phyloP scores from a whole-genome alignment of 2,329 filamentous ascomycete species.

The Leptodontidium sp. region DNA sequence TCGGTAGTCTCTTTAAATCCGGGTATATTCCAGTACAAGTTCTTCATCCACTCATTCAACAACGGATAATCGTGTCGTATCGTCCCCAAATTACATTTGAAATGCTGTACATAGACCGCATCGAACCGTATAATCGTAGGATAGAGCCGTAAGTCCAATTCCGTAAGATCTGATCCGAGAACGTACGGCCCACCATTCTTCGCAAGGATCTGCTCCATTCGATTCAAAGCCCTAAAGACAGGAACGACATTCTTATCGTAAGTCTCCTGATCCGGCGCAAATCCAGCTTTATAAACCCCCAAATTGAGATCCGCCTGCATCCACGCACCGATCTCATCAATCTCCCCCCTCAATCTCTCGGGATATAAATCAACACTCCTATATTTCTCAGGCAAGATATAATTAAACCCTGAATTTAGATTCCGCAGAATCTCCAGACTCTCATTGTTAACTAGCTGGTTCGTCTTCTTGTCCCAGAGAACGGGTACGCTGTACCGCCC shows the following conservation, averaged over 20 bases:
- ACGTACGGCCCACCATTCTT: constrained; percentile 58
- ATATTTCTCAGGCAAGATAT: constrained; percentile 55
- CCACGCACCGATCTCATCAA: constrained; percentile 82
- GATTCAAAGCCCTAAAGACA: constrained; percentile 81
- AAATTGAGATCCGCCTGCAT: constrained; percentile 76
- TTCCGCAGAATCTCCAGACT: constrained; percentile 82
- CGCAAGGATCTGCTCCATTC: constrained; percentile 73
- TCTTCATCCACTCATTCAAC: constrained; percentile 70
- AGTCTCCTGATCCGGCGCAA: constrained; percentile 80
- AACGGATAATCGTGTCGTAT: constrained; percentile 59
- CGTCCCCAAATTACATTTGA: constrained; percentile 64
- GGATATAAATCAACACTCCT: constrained; percentile 51
- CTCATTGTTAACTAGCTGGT: constrained; percentile 81
- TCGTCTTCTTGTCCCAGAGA: constrained; percentile 68
- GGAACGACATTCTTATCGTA: constrained; percentile 77
- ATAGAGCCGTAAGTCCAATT: constrained; percentile 79
- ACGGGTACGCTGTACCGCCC: constrained; percentile 74
- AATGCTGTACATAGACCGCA: constrained; percentile 70
- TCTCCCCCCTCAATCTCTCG: constrained; percentile 61
- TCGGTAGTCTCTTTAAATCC: constrained; percentile 55
- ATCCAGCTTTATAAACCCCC: constrained; percentile 78
- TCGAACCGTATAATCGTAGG: constrained; percentile 72
- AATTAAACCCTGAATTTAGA: constrained; percentile 65
- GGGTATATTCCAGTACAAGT: constrained; percentile 71
- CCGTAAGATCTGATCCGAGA: constrained; percentile 77